These are phyloP conservation scores for Fusarium proliferatum DNA, from an alignment of 2,329 filamentous ascomycete species.

Conservation along the genomic window DNA sequence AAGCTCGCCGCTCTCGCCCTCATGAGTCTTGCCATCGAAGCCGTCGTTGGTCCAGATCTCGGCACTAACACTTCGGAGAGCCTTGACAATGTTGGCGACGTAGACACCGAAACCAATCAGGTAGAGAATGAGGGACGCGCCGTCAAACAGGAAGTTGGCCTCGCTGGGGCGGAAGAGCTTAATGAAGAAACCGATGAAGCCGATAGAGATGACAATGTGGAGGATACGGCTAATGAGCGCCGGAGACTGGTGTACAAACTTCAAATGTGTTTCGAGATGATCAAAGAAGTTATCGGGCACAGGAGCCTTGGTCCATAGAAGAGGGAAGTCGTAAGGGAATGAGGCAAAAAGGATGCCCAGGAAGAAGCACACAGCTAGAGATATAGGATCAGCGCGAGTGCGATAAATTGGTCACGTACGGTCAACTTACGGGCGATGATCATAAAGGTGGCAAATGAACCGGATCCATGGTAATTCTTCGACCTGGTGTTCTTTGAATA, in stretches of 20 bases:
- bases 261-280: slow-evolving; percentile 89
- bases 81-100: slow-evolving; percentile 96
- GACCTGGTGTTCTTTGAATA: slow-evolving; percentile 68
- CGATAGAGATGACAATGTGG: slow-evolving; percentile 90
- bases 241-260: slow-evolving; percentile 90
- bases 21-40: slow-evolving; percentile 50
- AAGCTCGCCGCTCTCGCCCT: slow-evolving; percentile 66
- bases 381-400: background rate
- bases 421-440: slow-evolving; percentile 87
- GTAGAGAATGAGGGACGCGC: slow-evolving; percentile 82
- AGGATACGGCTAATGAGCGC: slow-evolving; percentile 93
- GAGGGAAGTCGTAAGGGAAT: slow-evolving; percentile 95
- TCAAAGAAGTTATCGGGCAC: slow-evolving; percentile 78
- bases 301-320: slow-evolving; percentile 79
- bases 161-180: slow-evolving; percentile 96
- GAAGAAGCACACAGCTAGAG: slow-evolving; percentile 90
- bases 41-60: slow-evolving; percentile 69
- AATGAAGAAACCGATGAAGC: slow-evolving; percentile 86
- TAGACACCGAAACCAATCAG: slow-evolving; percentile 92
- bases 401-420: slow-evolving; percentile 6
- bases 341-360: slow-evolving; percentile 96
- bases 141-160: slow-evolving; percentile 95
- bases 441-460: slow-evolving; percentile 94
- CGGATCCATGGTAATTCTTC: slow-evolving; percentile 67
- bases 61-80: slow-evolving; percentile 82